A percentile compares a stretch with the other conserved stretches of the same genome.
Conservation (phyloP, 169 alveolate species). For the Cyclospora cayetanensis region DNA sequence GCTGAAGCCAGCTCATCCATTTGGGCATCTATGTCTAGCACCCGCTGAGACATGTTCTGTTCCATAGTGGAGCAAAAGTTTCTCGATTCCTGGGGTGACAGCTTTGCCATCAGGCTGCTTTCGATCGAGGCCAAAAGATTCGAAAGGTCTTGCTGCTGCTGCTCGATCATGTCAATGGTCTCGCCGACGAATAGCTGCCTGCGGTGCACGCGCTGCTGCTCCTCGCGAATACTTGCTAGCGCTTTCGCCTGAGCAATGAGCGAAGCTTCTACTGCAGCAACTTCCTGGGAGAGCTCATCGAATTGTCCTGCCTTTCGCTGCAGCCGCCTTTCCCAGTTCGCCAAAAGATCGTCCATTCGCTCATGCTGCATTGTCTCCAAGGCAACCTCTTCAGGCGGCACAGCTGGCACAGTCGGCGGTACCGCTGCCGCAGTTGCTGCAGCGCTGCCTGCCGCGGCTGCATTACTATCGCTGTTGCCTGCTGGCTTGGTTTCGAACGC, state of each 20-base stretch:
- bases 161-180: slow-evolving; percentile 66
- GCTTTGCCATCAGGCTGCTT: slow-evolving; percentile 31
- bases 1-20: slow-evolving; percentile 62
- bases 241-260: slow-evolving; percentile 56
- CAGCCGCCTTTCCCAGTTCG: slow-evolving; percentile 71
- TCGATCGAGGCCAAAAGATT: slow-evolving; percentile 61
- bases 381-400: slow-evolving; percentile 70
- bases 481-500: slow-evolving; percentile 3
- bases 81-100: slow-evolving; percentile 38
- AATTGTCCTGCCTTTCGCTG: slow-evolving; percentile 67
- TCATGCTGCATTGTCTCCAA: slow-evolving; percentile 72
- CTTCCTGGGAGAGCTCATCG: slow-evolving; percentile 68
- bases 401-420: background rate
- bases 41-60: slow-evolving; percentile 59
- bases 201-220: slow-evolving; percentile 65
- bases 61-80: slow-evolving; percentile 51
- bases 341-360: slow-evolving; percentile 62
- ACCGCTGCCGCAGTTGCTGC: background rate
- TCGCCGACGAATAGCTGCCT: slow-evolving; percentile 65
- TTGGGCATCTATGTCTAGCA: slow-evolving; percentile 61
- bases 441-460: background rate
- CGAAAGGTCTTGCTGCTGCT: slow-evolving; percentile 64
- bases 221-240: slow-evolving; percentile 56
- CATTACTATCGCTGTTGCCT: too few species aligned
- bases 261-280: slow-evolving; percentile 65